Evolutionary conservation across 495 filamentous ascomycete species (phyloP), one percentile per base, ranked within the genome.

Genomic region (Aspergillus haitiensis): DNA sequence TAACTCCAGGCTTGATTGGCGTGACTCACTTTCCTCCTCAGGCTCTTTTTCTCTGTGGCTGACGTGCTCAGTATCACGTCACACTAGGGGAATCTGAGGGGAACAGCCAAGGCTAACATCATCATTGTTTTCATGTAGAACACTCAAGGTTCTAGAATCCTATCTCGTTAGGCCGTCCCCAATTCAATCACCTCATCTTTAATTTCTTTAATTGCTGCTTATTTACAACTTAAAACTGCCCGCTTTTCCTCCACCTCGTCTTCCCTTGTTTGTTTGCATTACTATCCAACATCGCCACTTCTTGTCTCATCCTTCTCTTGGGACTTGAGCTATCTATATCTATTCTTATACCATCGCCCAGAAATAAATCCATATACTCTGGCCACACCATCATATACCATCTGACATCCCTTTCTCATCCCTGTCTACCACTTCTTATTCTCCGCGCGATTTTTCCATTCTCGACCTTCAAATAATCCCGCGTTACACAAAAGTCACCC

Each of bases 401-500:
- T 10, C n/a, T 21, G 18, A 49, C 49, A 59, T 59, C 48, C 36
- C 53, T 54, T 31, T 40, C 32, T 55, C 49, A 56, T 60, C 39
- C 51, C 56, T 58, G 58, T 46, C 55, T n/a, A 33, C 35, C 36
- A 46, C 27, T 39, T 13, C 36, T 52, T 54, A 63, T 58, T 56
- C 45, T 59, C 65, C 59, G 62, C 62, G 65, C 33, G 56, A 58
- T 55, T 67, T 64, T 55, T 46, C 21, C 21, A 36, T 34, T 18
- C 9, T 16, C 40, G 39, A 32, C 60, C 51, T 45, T 37, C 53
- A 35, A 60, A 59, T 64, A 67, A 64, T 64, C 58, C 61, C 61
- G 59, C 61, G 62, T 59, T 52, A 32, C n/a, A 61, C n/a, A 27
- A 11, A 36, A 6, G 27, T n/a, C 21, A 40, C 53, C 34, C 16